Base-by-base conservation (phyloP, 202 grass and related monocot genomes). In the Dendrocalamus latiflorus region DNA sequence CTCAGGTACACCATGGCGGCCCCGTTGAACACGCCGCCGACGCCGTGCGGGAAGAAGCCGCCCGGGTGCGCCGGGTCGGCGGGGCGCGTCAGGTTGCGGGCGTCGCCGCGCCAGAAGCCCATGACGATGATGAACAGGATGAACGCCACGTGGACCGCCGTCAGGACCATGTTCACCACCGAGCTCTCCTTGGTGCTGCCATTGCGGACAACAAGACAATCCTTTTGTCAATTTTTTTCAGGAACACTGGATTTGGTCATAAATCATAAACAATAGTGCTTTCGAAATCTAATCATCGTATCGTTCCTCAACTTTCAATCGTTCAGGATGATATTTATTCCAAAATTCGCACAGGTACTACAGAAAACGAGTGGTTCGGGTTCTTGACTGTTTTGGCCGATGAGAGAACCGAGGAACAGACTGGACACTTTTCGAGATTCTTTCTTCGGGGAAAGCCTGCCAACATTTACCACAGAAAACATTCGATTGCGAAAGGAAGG, bases 101-200 rank as follows among this genome's bases (percentile, higher is more conserved):
- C 42, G 48, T 98, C 89, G 39, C 96, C 96, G 54, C 73, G 88
- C 83, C 72, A 68, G 84, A 98, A 92, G 8, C 96, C 96, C 80
- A 95, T 84, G 15, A 84, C 85, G 68, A 98, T 92, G 60, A 98
- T 86, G 79, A 98, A 98, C 12, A 95, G 48, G 85, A 98, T 95
- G 87, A 98, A 98, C 49, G 62, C 83, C 68, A 98, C 75, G 85
- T 98, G 96, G 58, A 90, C 78, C 0, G 82, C 85, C 61, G 96
- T 98, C 69, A 98, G 82, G 6, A 83, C 86, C 96, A 98, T 90
- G 87, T 98, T 98, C 84, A 95, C 73, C 34, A 72, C 24, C 42
- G 96, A 95, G 93, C 96, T 98, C 30, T 98, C 93, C 86, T 95
- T 98, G 26, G 96, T 98, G 83, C 96, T 98, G 71, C 57, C 39